Base-by-base conservation (phyloP, 208 protist species). In the Acanthamoeba lenticulata region DNA sequence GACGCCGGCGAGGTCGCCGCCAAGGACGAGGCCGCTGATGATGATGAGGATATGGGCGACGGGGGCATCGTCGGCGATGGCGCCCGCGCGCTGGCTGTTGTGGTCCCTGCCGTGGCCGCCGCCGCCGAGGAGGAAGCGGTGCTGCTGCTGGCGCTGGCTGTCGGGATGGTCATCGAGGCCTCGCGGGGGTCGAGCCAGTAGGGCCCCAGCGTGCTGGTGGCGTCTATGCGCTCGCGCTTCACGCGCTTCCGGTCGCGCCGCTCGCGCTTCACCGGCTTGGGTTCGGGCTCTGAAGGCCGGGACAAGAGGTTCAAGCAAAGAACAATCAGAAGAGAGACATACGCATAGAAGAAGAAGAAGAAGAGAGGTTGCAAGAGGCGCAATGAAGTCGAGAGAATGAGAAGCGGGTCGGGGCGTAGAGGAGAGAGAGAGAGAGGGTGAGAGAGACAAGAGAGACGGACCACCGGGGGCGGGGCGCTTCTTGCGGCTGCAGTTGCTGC, bases 401-500 rank as follows among this genome's bases (percentile, higher is more conserved):
- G 62, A 32, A 72, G 17, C 9, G 13, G 27, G n/a, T 9, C n/a
- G 27, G 29, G 11, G 62, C 7, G 17, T 7, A 32, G 29, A 24
- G 62, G 17, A 24, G 29, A 38, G 62, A 32, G 17, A 24, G 29
- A 32, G 62, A 24, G 17, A 24, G 29, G 62, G 27, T 24, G 9
- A 57, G 7, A 57, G 1, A 21, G 52, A 19, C 52, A 19, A 57
- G 19, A 19, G 49, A 40, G 1, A 4, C 67, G 38, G 4, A 77
- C 67, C 67, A 2, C 74, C 74, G 19, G 38, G 74, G 1, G 74
- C 21, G 19, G 74, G 74, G 0, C 74, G 74, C 45, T 85, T 91
- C 77, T 96, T 96, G 92, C 95, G 94, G 2, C 92, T 95, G 85
- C 95, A 96, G 72, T 96, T 96, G 74, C 86, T 94, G 42, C 95